Percentiles rank a stretch among this genome's conserved stretches.
Conservation (phyloP, 257 asterid genomes). For the Nicotiana attenuata region DNA sequence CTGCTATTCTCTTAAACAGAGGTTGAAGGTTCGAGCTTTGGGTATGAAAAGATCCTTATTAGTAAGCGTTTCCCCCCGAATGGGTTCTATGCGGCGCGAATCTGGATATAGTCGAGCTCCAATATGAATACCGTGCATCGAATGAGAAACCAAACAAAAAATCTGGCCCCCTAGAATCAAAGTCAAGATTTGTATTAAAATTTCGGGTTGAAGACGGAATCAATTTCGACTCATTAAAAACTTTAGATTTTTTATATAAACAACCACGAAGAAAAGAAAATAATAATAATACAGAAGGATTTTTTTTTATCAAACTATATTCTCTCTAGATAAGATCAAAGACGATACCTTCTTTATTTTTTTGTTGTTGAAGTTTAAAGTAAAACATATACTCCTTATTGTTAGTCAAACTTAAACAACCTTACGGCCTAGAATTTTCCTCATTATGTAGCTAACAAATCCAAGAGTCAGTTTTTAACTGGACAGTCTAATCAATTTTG, state of each 20-base stretch:
- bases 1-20: too few species aligned
- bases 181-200: background rate
- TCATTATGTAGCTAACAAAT: background rate
- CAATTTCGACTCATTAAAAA: background rate
- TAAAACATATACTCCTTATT: background rate
- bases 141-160: too few species aligned
- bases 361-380: background rate
- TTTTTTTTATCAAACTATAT: background rate
- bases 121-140: too few species aligned
- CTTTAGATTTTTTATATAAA: background rate
- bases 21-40: too few species aligned
- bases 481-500: background rate
- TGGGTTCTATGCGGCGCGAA: too few species aligned
- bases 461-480: background rate
- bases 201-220: background rate
- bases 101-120: too few species aligned
- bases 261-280: background rate
- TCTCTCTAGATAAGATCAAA: conserved; percentile 2
- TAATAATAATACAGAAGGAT: background rate
- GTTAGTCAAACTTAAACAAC: background rate
- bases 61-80: too few species aligned
- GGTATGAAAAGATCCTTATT: too few species aligned
- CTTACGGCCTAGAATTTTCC: background rate
- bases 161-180: too few species aligned
- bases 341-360: background rate